Conservation (phyloP, 495 filamentous ascomycete species). For the Podospora sp. region DNA sequence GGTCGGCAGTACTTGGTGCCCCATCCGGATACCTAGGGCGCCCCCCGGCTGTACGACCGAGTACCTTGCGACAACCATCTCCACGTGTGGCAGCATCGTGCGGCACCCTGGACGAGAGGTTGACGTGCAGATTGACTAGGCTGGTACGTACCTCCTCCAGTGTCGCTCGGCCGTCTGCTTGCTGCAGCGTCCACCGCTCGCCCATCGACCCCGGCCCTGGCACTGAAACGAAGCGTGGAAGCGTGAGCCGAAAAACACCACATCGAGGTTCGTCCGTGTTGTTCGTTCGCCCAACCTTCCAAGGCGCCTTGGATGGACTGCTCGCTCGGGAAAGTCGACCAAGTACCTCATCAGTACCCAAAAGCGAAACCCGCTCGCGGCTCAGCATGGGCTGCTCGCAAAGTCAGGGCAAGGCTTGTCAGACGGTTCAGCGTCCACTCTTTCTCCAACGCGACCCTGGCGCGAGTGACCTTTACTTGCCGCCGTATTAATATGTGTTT, state of each 20-base stretch:
- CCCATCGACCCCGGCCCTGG: constrained; percentile 35
- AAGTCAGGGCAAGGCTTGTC: constrained; percentile 6
- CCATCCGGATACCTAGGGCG: constrained; percentile 24
- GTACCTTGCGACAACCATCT: constrained; percentile 26
- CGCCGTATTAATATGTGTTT: constrained; percentile 38
- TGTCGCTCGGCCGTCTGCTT: background rate
- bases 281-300: constrained; percentile 2
- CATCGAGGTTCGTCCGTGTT: background rate
- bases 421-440: constrained; percentile 9
- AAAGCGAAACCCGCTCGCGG: background rate
- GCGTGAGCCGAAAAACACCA: constrained; percentile 14
- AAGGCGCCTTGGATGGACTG: background rate
- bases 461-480: constrained; percentile 37
- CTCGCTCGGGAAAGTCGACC: background rate
- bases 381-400: background rate
- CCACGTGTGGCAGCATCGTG: constrained; percentile 31
- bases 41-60: constrained; percentile 31
- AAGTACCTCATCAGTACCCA: too few species aligned
- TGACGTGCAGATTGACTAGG: constrained; percentile 28
- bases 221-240: constrained; percentile 32
- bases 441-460: constrained; percentile 32
- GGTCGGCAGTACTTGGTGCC: background rate
- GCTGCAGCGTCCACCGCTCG: constrained; percentile 12
- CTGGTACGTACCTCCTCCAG: constrained; percentile 22
- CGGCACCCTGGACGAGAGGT: constrained; percentile 10